Base-by-base conservation (phyloP, 2,329 filamentous ascomycete species). In the Cryphonectria radicalis region DNA sequence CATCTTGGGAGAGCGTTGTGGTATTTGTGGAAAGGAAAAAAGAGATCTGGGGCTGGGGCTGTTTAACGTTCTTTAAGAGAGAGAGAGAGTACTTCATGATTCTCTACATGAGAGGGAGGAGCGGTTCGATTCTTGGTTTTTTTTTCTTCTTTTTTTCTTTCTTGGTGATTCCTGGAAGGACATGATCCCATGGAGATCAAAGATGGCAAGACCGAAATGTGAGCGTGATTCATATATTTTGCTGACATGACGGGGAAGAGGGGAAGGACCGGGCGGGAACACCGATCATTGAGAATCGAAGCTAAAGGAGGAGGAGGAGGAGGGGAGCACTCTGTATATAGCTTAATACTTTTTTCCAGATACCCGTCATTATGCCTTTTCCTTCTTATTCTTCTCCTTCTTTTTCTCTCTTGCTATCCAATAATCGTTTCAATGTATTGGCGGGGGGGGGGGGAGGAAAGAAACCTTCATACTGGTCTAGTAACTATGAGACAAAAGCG, bases 331-430 rank as follows among this genome's bases (percentile, higher is more conserved):
- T 71, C 19, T 70, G 65, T 68, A 69, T 71, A 73, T 71, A 71
- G 59, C 67, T 55, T 73, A 71, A 71, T 73, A 71, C n/a, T 53
- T 70, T 70, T 69, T 65, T 67, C 66, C 68, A 71, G 71, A 71
- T 73, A 71, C 71, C 71, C 69, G 69, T 63, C 67, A 69, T 37
- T 68, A 68, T 67, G 57, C 68, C n/a, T n/a, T n/a, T n/a, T n/a
- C n/a, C n/a, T n/a, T n/a, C n/a, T n/a, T n/a, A n/a, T n/a, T n/a
- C n/a, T n/a, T n/a, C n/a, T n/a, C 35, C 25, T 46, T 46, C 17
- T 50, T 7, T 19, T n/a, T n/a, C 19, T 50, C 6, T 40, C 46
- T 50, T n/a, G 63, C 65, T 50, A 19, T 66, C 63, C 25, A 35
- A 40, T 28, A n/a, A 32, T 43, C 19, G n/a, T 32, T 22, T 57